phyloP scores from a whole-genome alignment of 2,329 filamentous ascomycete species.

The Cyphellophora attinorum region DNA sequence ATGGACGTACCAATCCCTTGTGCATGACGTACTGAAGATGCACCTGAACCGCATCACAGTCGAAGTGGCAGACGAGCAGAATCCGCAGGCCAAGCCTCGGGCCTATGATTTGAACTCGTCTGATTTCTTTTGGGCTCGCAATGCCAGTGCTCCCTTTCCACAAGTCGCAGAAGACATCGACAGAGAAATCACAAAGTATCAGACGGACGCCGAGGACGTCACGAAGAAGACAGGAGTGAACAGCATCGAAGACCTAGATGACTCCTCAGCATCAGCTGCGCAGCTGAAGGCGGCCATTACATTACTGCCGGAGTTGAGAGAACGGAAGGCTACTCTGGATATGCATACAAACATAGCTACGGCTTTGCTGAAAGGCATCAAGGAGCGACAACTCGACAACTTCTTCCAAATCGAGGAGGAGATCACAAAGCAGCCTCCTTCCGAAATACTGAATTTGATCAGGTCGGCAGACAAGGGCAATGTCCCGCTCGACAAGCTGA shows the following conservation, averaged over 20 bases:
- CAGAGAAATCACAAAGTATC: conserved; percentile 84
- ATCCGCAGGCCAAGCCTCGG: conserved; percentile 65
- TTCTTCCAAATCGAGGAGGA: conserved; percentile 94
- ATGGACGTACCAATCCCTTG: conserved; percentile 79
- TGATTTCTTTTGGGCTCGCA: conserved; percentile 96
- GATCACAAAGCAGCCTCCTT: conserved; percentile 81
- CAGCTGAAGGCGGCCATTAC: conserved; percentile 96
- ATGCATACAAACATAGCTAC: conserved; percentile 99
- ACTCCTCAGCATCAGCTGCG: conserved; percentile 79
- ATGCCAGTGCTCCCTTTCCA: conserved; percentile 82
- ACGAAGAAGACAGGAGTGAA: conserved; percentile 92
- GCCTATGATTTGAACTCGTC: conserved; percentile 80
- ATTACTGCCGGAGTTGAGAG: conserved; percentile 77
- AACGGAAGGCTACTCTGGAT: conserved; percentile 84
- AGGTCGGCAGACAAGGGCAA: conserved; percentile 73
- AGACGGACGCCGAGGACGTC: conserved; percentile 86
- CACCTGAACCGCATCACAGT: conserved; percentile 90
- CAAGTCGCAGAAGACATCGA: conserved; percentile 96
- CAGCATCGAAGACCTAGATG: conserved; percentile 84
- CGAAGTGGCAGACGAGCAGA: conserved; percentile 66
- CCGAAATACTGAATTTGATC: conserved; percentile 79
- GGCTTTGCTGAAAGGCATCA: conserved; percentile 70
- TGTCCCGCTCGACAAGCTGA: conserved; percentile 77
- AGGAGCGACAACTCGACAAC: conserved; percentile 88
- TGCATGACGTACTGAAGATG: conserved; percentile 69